Evolutionary conservation across 768 basidiomycete genomes (phyloP), one percentile per base, ranked within the genome.

Genomic region (Arthromyces matolae): DNA sequence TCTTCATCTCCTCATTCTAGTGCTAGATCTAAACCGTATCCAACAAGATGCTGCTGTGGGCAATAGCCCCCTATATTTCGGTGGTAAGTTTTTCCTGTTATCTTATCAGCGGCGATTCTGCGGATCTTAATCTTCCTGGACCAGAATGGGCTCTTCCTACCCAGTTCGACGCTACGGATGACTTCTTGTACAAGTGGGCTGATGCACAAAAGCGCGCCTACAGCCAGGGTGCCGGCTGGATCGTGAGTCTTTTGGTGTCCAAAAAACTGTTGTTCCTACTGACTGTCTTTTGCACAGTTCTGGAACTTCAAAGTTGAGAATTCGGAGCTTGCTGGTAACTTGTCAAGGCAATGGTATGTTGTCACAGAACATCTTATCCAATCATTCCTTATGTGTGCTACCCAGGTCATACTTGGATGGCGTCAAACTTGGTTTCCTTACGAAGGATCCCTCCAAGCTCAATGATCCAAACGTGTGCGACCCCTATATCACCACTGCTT

Each of bases 281-380:
- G 32, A 9, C 23, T 24, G 3, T 23, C 40, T 48, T 5, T 33
- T n/a, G 16, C 37, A 8, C 20, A 71, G 70, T 71, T 71, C 55
- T 89, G 86, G 86, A 86, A 80, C 63, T 88, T 89, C 71, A 86
- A 83, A 57, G 71, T 81, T 5, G 87, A 89, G 63, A 75, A 64
- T 31, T 83, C 81, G 2, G 44, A 47, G 1, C 48, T 65, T 22
- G 77, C 79, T 3, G 81, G 78, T 6, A 71, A 72, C 51, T 63
- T 73, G n/a, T 73, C 76, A 22, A 68, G 83, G 12, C 77, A 86
- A 66, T 86, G 86, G 86, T 84, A 52, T n/a, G 72, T 63, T 9
- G n/a, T n/a, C n/a, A n/a, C n/a, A n/a, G n/a, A n/a, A n/a, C n/a
- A n/a, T n/a, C n/a, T n/a, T n/a, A n/a, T n/a, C n/a, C n/a, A n/a